Base-by-base conservation (phyloP, 1,139 yeast genomes). In the Yamadazyma blattariae region DNA sequence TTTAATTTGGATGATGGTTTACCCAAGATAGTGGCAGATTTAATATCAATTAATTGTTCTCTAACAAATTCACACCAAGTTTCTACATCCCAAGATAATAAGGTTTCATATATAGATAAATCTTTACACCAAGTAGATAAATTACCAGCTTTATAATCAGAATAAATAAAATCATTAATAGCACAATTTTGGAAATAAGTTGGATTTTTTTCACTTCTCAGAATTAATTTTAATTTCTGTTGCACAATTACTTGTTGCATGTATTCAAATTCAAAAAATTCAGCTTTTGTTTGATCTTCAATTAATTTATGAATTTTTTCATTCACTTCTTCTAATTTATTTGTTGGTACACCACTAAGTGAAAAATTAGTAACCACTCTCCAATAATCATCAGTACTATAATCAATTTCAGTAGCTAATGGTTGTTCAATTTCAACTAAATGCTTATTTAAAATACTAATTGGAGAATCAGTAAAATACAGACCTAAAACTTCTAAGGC, bases 401-500 rank as follows among this genome's bases (percentile, higher is more conserved):
- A 81, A 27, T 74, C 79, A 5, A 84, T 69, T 25, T 79, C 82
- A 10, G 90, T 82, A 3, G 97, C 94, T 38, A 79, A 63, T 0
- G 98, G 97, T 34, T 84, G 78, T 27, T 81, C 88, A 35, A 85
- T 74, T 52, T 92, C 97, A 13, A 90, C 86, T 46, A 92, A 69
- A 37, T 74, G 62, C 50, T 77, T 78, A 43, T 79, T 77, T 44
- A 87, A 71, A 7, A 83, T 61, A 3, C 95, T 74, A 50, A 83
- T 74, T 10, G 95, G 71, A 42, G 92, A 67, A 46, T 82, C 85
- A 1, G 95, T 79, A 39, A 92, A 72, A 54, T 89, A 92, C 18
- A 78, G 71, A n/a, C 89, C 77, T 9, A 90, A 46, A 42, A 84
- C 71, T 33, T 85, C 86, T 12, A 86, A 56, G 0, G 96, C 97